A percentile compares a stretch with the other conserved stretches of the same genome.
Conservation (phyloP, 2,329 filamentous ascomycete genomes). For the Blastomyces gilchristii region DNA sequence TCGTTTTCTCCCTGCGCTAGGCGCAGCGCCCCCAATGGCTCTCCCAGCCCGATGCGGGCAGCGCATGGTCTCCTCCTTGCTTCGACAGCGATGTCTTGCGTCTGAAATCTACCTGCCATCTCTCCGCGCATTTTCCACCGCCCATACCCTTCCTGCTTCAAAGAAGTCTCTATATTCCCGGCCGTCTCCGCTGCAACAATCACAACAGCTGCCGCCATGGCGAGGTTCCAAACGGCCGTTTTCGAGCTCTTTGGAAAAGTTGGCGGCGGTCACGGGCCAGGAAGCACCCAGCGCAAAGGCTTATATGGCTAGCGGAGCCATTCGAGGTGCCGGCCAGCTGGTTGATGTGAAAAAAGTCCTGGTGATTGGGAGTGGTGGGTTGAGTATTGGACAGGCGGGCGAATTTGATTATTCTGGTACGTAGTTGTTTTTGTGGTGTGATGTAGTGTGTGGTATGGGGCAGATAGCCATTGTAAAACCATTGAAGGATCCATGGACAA, state of each 20-base stretch:
- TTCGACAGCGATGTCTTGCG: conserved; percentile 34
- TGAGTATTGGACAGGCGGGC: conserved; percentile 94
- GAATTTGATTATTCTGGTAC: conserved; percentile 98
- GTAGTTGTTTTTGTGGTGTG: conserved; percentile 26
- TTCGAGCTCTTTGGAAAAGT: conserved; percentile 31
- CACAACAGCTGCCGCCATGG: conserved; percentile 27
- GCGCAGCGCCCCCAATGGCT: conserved; percentile 35
- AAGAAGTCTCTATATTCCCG: conserved; percentile 22
- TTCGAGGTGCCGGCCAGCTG: conserved; percentile 63
- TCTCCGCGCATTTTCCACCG: conserved; percentile 32
- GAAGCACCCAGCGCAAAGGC: conserved; percentile 71
- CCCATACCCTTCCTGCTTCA: conserved; percentile 25
- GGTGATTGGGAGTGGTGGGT: conserved; percentile 88
- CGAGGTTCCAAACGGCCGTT: conserved; percentile 36
- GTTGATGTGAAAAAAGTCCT: conserved; percentile 95
- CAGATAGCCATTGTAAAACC: too few species aligned
- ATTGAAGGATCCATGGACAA: not conserved
- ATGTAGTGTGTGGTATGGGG: too few species aligned
- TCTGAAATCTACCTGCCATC: conserved; percentile 27
- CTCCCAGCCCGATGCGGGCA: conserved; percentile 38
- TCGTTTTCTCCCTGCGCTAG: conserved; percentile 16
- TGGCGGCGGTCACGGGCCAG: conserved; percentile 42
- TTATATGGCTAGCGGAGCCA: conserved; percentile 77
- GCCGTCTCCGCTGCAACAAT: conserved; percentile 18
- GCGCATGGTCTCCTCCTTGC: conserved; percentile 28